Base-by-base conservation (phyloP, 192 early-diverging fungal genomes). In the Podila epicladia region DNA sequence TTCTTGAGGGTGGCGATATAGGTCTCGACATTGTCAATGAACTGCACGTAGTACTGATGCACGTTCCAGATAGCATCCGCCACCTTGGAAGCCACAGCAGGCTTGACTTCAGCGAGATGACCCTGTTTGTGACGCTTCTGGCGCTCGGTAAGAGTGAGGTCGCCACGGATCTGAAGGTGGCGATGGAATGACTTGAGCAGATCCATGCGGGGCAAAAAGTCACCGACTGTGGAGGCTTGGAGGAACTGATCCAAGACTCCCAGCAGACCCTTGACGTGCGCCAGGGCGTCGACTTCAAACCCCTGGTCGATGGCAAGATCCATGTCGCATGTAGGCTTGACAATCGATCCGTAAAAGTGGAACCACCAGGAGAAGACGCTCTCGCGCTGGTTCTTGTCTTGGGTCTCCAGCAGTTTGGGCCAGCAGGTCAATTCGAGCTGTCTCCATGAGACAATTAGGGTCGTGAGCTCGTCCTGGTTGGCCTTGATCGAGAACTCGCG, bases 391-490 rank as follows among this genome's bases (percentile, higher is more conserved):
- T 87, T 87, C 55, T 89, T 87, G 57, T 97, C 95, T 86, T 99
- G 94, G 38, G 92, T 86, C 33, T 87, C 85, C 71, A 99, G 84
- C 38, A 99, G 71, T 41, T 95, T 91, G 41, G 92, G 91, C 98
- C 98, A 99, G 64, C 91, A 87, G 58, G 91, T 90, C 24, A 99
- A 85, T 82, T 99, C 98, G 5, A 93, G 74, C 85, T 97, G 94
- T 63, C 98, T 86, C 98, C 98, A 99, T 24, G 87, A 84, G 1
- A 98, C 88, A 55, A 99, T 95, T 60, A 96, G 72, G 5, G 64
- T 37, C 4, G 90, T 91, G 1, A 96, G 84, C 15, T 92, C 89
- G 9, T 92, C 89, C 62, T 92, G 89, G 50, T 92, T 86, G 33
- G 82, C 73, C 48, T 92, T 88, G 35, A 98, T 68, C 9, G 95